Evolutionary conservation across 2,329 filamentous ascomycete genomes (phyloP).

Genomic region (Zalaria obscura): DNA sequence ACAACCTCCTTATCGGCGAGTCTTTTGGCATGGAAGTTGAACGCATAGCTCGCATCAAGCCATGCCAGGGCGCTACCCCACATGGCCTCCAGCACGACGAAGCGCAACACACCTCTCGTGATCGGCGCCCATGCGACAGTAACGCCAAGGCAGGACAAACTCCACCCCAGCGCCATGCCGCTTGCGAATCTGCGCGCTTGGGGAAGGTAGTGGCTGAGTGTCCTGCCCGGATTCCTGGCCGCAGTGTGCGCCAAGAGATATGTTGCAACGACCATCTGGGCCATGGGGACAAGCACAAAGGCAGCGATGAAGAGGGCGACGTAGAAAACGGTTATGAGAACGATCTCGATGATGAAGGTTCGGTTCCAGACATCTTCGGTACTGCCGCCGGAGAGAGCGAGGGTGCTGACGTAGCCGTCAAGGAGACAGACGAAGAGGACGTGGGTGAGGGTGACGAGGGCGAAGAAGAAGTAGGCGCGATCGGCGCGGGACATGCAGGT

Average conservation of each 20-base stretch:
- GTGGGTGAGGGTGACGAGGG: background rate
- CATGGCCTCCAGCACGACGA: constrained; percentile 6
- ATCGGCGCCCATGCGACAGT: constrained; percentile 8
- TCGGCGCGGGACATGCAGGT: background rate
- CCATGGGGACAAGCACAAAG: constrained; percentile 10
- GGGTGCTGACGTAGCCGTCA: background rate
- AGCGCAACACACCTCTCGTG: constrained; percentile 1
- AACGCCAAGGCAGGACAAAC: constrained; percentile 8
- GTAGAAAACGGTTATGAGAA: constrained; percentile 2
- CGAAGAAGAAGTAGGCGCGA: background rate
- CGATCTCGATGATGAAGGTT: constrained; percentile 7
- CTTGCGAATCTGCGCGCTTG: constrained; percentile 8
- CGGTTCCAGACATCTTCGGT: background rate
- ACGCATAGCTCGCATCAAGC: constrained; percentile 9
- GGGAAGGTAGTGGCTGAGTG: constrained; percentile 6
- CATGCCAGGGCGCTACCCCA: constrained; percentile 9
- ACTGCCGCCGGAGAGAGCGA: background rate
- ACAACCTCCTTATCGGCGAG: constrained; percentile 3
- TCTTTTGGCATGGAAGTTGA: constrained; percentile 9
- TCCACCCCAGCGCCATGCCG: constrained; percentile 9
- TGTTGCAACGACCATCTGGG: constrained; percentile 7
- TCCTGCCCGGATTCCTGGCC: constrained; percentile 2
- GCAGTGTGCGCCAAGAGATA: constrained; percentile 4
- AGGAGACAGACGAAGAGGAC: background rate
- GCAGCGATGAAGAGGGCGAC: constrained; percentile 7